Evolutionary conservation across 345 rosid species (phyloP).

Genomic region (Eucalyptus albens): DNA sequence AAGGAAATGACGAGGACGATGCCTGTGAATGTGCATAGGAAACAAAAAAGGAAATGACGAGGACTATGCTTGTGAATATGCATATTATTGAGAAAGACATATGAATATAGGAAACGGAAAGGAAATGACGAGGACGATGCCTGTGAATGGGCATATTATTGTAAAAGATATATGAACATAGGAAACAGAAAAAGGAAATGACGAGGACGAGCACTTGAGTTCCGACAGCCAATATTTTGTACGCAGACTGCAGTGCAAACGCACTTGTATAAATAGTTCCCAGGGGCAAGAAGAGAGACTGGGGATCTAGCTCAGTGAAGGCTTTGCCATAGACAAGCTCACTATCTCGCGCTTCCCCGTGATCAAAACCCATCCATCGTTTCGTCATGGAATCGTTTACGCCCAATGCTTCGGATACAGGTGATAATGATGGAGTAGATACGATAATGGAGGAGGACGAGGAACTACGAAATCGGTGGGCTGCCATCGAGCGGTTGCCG

Average conservation of each 20-base stretch:
- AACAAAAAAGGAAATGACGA: background rate
- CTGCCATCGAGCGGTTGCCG: conserved; percentile 58
- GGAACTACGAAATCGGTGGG: conserved; percentile 15
- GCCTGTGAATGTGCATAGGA: too few relatives aligned
- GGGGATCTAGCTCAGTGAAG: background rate
- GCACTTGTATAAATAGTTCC: background rate
- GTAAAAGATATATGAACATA: background rate
- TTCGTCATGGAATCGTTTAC: background rate
- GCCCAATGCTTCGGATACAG: background rate
- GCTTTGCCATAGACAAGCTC: background rate
- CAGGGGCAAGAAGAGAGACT: background rate
- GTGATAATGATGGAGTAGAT: background rate
- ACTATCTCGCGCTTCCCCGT: background rate
- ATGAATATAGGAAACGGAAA: background rate
- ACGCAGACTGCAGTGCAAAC: background rate
- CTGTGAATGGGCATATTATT: too few relatives aligned
- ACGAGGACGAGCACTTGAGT: background rate
- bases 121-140: background rate
- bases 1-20: too few relatives aligned
- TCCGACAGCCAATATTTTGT: background rate
- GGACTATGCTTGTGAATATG: background rate
- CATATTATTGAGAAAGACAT: background rate
- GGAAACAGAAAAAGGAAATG: background rate
- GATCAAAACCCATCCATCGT: background rate
- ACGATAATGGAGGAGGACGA: background rate